Conservation (phyloP, 2,329 filamentous ascomycete species). For the Pseudogymnoascus sp. region DNA sequence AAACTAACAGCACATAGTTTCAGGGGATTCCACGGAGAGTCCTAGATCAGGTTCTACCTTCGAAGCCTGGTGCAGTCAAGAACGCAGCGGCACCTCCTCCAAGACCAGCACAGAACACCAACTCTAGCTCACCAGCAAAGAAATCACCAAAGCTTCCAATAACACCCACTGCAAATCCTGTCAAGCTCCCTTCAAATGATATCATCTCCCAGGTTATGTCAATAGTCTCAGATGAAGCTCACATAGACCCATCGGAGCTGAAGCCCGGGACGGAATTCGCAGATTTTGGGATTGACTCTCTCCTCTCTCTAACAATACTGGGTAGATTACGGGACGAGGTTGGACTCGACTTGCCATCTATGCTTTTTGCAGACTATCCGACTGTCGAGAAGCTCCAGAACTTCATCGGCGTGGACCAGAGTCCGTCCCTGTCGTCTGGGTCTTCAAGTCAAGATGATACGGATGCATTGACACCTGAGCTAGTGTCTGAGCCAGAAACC, state of each 20-base stretch:
- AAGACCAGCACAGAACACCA: not conserved
- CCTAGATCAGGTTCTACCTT: not conserved
- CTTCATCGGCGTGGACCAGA: not conserved
- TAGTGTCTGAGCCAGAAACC: not conserved
- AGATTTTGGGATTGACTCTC: constrained; percentile 30
- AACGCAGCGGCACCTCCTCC: not conserved
- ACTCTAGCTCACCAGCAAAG: not conserved
- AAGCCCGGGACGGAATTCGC: constrained; percentile 22
- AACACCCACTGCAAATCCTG: not conserved
- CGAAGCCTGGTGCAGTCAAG: not conserved
- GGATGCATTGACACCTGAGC: not conserved
- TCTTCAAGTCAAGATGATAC: not conserved
- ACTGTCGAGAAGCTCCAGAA: constrained; percentile 16
- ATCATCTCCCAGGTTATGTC: not conserved
- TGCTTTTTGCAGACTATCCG: constrained; percentile 23
- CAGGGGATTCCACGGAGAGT: not conserved
- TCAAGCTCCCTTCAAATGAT: not conserved
- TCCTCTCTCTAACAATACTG: constrained; percentile 26
- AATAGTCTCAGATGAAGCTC: constrained; percentile 28
- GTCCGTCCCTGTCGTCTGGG: not conserved
- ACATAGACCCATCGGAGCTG: constrained; percentile 18
- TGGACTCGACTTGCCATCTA: constrained; percentile 19
- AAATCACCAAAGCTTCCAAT: not conserved
- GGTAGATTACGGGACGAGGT: constrained; percentile 28
- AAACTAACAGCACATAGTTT: not conserved